phyloP scores from a whole-genome alignment of 179 eudicot genomes.

The Spergularia azorica region DNA sequence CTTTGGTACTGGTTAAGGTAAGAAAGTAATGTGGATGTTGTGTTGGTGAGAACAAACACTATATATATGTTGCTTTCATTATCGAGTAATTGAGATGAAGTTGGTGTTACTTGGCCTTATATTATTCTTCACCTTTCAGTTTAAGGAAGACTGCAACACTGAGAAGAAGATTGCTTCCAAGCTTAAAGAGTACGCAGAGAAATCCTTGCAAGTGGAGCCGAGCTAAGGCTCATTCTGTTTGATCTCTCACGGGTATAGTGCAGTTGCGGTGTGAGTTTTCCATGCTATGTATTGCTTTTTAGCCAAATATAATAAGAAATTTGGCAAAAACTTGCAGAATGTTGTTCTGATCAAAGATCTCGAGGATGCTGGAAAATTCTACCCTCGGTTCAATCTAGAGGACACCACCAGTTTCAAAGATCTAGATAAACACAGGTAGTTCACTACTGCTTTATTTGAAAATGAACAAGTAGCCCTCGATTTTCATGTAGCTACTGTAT shows the following conservation, averaged over 20 bases:
- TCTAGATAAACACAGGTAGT: conserved; percentile 87
- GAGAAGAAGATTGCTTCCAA: conserved; percentile 86
- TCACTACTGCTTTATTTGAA: too few species aligned
- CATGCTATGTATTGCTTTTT: conserved; percentile 3
- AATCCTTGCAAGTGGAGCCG: conserved; percentile 57
- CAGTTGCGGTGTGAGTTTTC: not conserved
- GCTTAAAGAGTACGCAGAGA: conserved; percentile 67
- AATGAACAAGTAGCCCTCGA: too few species aligned
- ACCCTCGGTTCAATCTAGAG: conserved; percentile 95
- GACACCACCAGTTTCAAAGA: conserved; percentile 86
- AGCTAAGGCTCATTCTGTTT: conserved; percentile 64
- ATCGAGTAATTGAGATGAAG: too few species aligned
- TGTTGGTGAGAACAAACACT: too few species aligned
- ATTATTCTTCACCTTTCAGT: conserved; percentile 41
- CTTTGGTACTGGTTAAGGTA: too few species aligned
- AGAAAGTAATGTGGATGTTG: too few species aligned
- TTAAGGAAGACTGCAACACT: conserved; percentile 91
- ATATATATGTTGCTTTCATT: too few species aligned
- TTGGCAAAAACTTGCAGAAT: conserved; percentile 48
- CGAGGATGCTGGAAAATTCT: conserved; percentile 77
- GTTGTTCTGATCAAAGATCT: conserved; percentile 86
- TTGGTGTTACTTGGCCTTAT: too few species aligned
- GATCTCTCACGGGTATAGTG: conserved; percentile 71
- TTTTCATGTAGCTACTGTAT: too few species aligned
- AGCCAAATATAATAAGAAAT: not conserved